These are phyloP conservation scores for Termitomyces sp. DNA, from an alignment of 768 basidiomycete species.

Conservation along the genomic window DNA sequence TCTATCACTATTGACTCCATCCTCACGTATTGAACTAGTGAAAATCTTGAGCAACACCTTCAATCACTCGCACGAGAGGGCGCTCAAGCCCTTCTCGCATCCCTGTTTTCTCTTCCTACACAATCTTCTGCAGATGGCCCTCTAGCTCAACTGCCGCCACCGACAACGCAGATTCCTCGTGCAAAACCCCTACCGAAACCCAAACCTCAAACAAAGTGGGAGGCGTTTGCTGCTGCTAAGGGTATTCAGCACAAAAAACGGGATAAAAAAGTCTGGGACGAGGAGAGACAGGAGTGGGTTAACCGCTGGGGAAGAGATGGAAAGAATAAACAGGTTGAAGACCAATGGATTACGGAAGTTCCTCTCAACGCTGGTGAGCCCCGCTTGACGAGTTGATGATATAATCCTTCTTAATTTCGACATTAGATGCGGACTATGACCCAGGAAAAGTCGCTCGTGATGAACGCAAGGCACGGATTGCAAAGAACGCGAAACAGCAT, in stretches of 20 bases:
- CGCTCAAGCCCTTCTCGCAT: constrained; percentile 73
- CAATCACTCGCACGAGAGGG: constrained; percentile 76
- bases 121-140: constrained; percentile 76
- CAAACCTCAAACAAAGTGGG: constrained; percentile 95
- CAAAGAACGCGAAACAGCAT: constrained; percentile 82
- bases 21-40: constrained; percentile 35
- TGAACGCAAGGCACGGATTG: constrained; percentile 76
- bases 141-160: constrained; percentile 75
- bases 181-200: constrained; percentile 92
- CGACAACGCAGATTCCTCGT: constrained; percentile 76
- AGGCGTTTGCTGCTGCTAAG: constrained; percentile 90
- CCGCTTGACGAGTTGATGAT: not conserved
- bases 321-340: constrained; percentile 84
- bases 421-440: constrained; percentile 74
- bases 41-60: constrained; percentile 79
- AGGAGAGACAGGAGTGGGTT: constrained; percentile 92
- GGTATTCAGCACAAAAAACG: constrained; percentile 81
- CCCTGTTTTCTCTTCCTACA: constrained; percentile 83
- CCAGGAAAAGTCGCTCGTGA: constrained; percentile 72
- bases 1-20: not conserved
- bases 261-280: constrained; percentile 89
- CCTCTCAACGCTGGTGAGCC: constrained; percentile 73
- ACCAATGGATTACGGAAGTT: constrained; percentile 91
- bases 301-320: constrained; percentile 86
- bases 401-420: not conserved